Evolutionary conservation across 2,329 filamentous ascomycete genomes (phyloP), one percentile per base, ranked within the genome.

Genomic region (Fusarium sp.): DNA sequence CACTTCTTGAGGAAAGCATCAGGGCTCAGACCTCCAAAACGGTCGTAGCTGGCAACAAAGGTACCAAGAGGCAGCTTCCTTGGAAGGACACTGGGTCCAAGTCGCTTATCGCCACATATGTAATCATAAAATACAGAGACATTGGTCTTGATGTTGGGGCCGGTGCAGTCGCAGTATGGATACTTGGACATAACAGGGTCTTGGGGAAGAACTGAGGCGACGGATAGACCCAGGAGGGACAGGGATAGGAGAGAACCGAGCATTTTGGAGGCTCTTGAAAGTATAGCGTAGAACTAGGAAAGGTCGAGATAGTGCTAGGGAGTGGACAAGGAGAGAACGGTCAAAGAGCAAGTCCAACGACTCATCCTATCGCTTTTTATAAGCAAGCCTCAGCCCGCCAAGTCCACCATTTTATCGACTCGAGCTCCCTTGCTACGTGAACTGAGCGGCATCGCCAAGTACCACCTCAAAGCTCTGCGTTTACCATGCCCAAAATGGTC

Each of bases 21-120:
- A 1, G 73, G 73, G 14, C 38, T 65, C 3, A 71, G 20, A 4
- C 65, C 65, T 25, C 65, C 73, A 2, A 75, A 75, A 0, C 73
- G 73, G 25, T 75, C 68, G 3, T 75, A 75, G 1, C 71, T 45
- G 0, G 43, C 14, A 6, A 73, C 37, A 4, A 62, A 74, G 3
- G 71, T 72, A 2, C 71, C 66, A 0, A 73, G 63, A 0, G 71
- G 71, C 0, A 73, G 71, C 11, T 69, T 73, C 1, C 4, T 62
- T 1, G 71, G 71, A 1, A 73, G 71, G 1, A 40, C 30, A 2
- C 25, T 35, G 0, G 71, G 71, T 0, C 71, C 71, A 4, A 73
- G 71, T 2, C 71, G 71, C 17, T 11, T 17, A n/a, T 73, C 71
- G 0, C 71, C 71, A 2, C 71, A 73, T 1, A 73, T 63, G 4